Percentiles rank a stretch among this genome's conserved stretches.
phyloP scores from a whole-genome alignment of 306 rosid species.

The Adenanthera pavonina region DNA sequence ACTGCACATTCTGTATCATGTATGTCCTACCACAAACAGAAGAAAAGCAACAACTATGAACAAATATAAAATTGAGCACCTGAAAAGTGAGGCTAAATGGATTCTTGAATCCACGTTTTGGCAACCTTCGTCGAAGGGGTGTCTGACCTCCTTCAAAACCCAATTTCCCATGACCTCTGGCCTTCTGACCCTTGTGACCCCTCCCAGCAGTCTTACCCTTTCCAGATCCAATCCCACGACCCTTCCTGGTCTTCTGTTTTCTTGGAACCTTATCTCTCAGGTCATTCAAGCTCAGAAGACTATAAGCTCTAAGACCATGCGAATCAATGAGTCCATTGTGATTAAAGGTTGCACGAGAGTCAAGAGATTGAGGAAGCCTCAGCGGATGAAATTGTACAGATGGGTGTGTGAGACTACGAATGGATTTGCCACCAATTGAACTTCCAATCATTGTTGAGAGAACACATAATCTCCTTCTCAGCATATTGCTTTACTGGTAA shows the following conservation, averaged over 20 bases:
- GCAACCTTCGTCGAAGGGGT: constrained; percentile 87
- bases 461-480: constrained; percentile 50
- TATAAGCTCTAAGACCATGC: constrained; percentile 70
- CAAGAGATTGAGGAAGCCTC: constrained; percentile 32
- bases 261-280: constrained; percentile 83
- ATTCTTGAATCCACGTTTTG: constrained; percentile 90
- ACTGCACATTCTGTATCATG: not conserved
- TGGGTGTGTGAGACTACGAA: constrained; percentile 16
- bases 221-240: constrained; percentile 97
- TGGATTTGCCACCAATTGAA: constrained; percentile 36
- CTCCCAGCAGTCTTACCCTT: constrained; percentile 99
- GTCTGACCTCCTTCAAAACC: constrained; percentile 99
- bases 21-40: constrained; percentile 27
- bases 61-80: constrained; percentile 46
- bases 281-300: constrained; percentile 91
- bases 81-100: constrained; percentile 93
- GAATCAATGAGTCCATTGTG: constrained; percentile 8
- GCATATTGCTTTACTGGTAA: constrained; percentile 37
- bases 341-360: constrained; percentile 21
- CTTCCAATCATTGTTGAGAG: constrained; percentile 47
- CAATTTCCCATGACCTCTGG: constrained; percentile 82
- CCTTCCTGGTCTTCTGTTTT: constrained; percentile 89
- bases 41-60: not conserved
- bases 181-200: constrained; percentile 97
- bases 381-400: constrained; percentile 33